A percentile compares a stretch with the other conserved stretches of the same genome.
Evolutionary conservation across 106 monocot genomes (phyloP).

Genomic region (Dendrobium catenatum): DNA sequence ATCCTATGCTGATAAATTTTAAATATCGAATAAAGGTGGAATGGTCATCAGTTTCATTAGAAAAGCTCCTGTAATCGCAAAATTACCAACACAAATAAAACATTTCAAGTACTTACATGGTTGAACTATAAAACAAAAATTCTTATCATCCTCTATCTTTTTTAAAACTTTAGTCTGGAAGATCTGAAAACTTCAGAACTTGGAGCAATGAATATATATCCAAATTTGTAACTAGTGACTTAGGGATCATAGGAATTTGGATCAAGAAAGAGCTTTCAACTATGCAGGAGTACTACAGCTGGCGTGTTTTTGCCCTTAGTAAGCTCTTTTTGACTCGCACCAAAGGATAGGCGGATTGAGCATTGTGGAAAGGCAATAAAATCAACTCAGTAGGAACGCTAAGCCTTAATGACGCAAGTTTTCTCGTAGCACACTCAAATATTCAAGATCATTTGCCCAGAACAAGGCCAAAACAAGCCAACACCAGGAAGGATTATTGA

Average conservation of each 20-base stretch:
- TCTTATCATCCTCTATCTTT: not conserved
- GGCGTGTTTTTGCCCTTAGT: not conserved
- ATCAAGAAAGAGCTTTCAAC: not conserved
- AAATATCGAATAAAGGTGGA: not conserved
- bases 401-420: not conserved
- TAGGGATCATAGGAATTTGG: not conserved
- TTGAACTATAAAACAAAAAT: not conserved
- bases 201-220: not conserved
- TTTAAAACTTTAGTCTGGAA: not conserved
- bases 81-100: not conserved
- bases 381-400: not conserved
- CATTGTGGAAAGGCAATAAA: not conserved
- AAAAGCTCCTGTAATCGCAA: not conserved
- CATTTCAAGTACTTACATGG: not conserved
- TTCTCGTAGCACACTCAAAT: not conserved
- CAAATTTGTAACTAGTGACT: not conserved
- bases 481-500: not conserved
- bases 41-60: not conserved
- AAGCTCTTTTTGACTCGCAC: not conserved
- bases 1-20: not conserved
- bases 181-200: not conserved
- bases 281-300: not conserved
- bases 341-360: not conserved
- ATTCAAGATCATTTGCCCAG: not conserved
- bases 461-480: not conserved